Conservation (phyloP, 306 rosid genomes). For the Purshia tridentata region DNA sequence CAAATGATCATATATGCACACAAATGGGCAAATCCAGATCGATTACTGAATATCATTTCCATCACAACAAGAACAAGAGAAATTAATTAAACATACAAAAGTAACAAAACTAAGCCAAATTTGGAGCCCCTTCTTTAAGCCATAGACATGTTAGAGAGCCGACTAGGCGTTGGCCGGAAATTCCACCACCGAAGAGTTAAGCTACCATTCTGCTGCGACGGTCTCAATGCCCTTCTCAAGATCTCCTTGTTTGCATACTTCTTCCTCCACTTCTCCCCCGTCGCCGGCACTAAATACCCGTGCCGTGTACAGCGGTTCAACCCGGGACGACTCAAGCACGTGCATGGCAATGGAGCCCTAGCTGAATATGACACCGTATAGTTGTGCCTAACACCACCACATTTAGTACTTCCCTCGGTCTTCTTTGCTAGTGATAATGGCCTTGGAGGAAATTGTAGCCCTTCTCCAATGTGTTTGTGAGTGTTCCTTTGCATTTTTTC, state of each 20-base stretch:
- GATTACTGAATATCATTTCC: too few species aligned
- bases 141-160: constrained; percentile 82
- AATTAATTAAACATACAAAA: background rate
- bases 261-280: constrained; percentile 46
- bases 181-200: constrained; percentile 72
- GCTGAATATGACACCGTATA: constrained; percentile 24
- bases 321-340: constrained; percentile 51
- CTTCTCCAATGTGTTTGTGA: constrained; percentile 22
- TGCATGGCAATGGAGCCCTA: constrained; percentile 34
- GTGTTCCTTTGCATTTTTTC: constrained; percentile 38
- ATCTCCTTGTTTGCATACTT: constrained; percentile 58
- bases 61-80: background rate
- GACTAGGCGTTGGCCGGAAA: constrained; percentile 83
- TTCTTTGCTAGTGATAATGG: background rate
- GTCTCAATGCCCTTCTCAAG: constrained; percentile 62
- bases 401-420: background rate
- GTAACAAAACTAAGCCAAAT: background rate
- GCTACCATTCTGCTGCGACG: constrained; percentile 48
- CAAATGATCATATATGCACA: background rate
- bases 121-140: constrained; percentile 32
- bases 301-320: constrained; percentile 51
- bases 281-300: constrained; percentile 43
- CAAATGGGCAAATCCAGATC: background rate
- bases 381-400: constrained; percentile 31
- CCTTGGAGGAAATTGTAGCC: constrained; percentile 23